Percentiles rank a stretch among this genome's conserved stretches.
Conservation (phyloP, 2,329 filamentous ascomycete species). For the Diaporthe citriasiana region DNA sequence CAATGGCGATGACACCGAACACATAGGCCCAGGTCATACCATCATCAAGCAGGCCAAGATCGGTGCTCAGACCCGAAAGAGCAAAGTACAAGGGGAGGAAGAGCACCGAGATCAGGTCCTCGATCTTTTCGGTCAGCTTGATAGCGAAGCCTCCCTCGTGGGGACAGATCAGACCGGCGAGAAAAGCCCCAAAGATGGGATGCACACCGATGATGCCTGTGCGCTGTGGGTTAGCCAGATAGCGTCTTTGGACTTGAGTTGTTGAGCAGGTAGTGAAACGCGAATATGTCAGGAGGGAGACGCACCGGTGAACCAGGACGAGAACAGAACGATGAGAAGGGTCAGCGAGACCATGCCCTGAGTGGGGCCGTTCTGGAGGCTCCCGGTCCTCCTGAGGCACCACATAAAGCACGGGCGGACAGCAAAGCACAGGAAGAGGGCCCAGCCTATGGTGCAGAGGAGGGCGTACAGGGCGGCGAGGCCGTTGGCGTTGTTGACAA, state of each 20-base stretch:
- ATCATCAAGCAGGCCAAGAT: constrained; percentile 85
- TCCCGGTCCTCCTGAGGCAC: constrained; percentile 79
- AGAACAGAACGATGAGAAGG: constrained; percentile 81
- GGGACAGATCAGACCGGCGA: constrained; percentile 90
- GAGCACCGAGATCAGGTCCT: constrained; percentile 87
- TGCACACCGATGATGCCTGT: constrained; percentile 87
- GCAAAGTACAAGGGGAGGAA: constrained; percentile 95
- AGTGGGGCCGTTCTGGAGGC: constrained; percentile 88
- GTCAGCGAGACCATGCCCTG: constrained; percentile 89
- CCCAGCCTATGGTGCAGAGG: constrained; percentile 80
- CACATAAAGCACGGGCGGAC: constrained; percentile 83
- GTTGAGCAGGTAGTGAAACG: constrained; percentile 41
- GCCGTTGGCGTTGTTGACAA: constrained; percentile 89
- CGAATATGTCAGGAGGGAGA: background rate
- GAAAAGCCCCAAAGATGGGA: constrained; percentile 93
- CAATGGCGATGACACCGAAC: constrained; percentile 83
- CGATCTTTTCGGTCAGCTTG: constrained; percentile 92
- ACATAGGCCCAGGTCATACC: constrained; percentile 93
- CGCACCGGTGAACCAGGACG: constrained; percentile 82
- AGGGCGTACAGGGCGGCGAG: constrained; percentile 89
- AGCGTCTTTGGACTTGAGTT: background rate
- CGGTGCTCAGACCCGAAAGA: constrained; percentile 88
- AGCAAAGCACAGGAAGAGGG: constrained; percentile 79
- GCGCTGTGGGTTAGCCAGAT: constrained; percentile 20
- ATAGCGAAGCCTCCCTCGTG: constrained; percentile 93